A percentile compares a stretch with the other conserved stretches of the same genome.
phyloP scores from a whole-genome alignment of 805 yeast species.

The Myxozyma kluyveri region DNA sequence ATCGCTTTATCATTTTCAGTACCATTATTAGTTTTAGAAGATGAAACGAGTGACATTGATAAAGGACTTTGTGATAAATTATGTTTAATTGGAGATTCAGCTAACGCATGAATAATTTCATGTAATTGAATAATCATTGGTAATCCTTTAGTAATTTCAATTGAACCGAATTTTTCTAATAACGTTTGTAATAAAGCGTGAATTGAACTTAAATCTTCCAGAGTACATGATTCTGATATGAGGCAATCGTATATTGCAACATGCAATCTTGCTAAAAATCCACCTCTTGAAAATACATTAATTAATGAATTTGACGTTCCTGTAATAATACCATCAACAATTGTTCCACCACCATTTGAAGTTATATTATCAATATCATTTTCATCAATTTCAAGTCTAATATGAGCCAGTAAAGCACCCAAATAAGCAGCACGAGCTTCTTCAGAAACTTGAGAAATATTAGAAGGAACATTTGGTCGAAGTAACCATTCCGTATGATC shows the following conservation, averaged over 20 bases:
- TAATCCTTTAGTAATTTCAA: constrained; percentile 20
- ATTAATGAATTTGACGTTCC: neutral
- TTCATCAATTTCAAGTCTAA: constrained; percentile 10
- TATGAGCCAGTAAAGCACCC: constrained; percentile 18
- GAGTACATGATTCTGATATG: constrained; percentile 4
- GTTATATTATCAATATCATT: neutral
- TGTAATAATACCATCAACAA: neutral
- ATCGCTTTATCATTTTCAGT: neutral
- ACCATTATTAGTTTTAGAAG: neutral
- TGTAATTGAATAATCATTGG: constrained; percentile 27
- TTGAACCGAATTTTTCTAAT: constrained; percentile 9
- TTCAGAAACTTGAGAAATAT: neutral
- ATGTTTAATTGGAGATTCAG: neutral
- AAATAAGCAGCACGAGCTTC: constrained; percentile 17
- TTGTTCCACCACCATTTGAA: neutral
- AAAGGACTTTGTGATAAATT: neutral
- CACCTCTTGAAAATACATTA: neutral
- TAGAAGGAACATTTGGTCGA: neutral
- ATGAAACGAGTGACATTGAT: neutral
- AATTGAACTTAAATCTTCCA: constrained; percentile 31
- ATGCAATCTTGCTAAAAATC: constrained; percentile 12
- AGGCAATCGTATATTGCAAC: constrained; percentile 13
- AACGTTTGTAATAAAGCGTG: constrained; percentile 14
- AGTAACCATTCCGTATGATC: constrained; percentile 25
- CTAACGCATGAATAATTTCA: constrained; percentile 2